phyloP scores from a whole-genome alignment of 2,329 filamentous ascomycete species.

The Penicillium sp. region DNA sequence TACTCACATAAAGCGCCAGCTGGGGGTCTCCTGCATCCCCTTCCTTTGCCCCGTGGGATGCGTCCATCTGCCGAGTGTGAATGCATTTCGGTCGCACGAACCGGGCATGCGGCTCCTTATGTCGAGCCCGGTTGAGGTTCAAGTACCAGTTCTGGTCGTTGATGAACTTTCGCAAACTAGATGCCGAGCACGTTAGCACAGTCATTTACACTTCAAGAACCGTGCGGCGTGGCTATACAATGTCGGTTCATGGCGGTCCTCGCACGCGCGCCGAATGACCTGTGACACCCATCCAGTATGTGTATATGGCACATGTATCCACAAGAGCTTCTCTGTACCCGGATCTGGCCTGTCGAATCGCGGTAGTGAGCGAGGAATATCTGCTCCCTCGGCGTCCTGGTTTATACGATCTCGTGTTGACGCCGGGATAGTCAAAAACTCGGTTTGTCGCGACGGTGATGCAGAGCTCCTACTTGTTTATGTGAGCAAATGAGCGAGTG shows the following conservation, averaged over 20 bases:
- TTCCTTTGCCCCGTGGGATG: slow-evolving; percentile 12
- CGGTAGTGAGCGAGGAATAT: slow-evolving; percentile 29
- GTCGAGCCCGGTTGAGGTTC: slow-evolving; percentile 39
- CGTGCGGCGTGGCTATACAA: slow-evolving; percentile 12
- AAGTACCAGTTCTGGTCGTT: slow-evolving; percentile 40
- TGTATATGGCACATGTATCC: slow-evolving; percentile 39
- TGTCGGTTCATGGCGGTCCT: slow-evolving; percentile 28
- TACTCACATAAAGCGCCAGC: slow-evolving; percentile 34
- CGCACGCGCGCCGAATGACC: slow-evolving; percentile 23
- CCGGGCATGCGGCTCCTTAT: slow-evolving; percentile 43
- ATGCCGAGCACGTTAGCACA: slow-evolving; percentile 13
- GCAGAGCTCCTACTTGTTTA: slow-evolving; percentile 8
- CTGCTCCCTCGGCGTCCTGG: slow-evolving; percentile 21
- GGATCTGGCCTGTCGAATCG: slow-evolving; percentile 37
- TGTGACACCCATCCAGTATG: slow-evolving; percentile 26
- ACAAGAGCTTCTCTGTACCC: slow-evolving; percentile 36
- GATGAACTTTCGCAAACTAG: slow-evolving; percentile 41
- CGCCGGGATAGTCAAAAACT: slow-evolving; percentile 27
- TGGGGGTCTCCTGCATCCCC: slow-evolving; percentile 23
- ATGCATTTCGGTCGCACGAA: slow-evolving; percentile 41
- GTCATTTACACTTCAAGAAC: not conserved
- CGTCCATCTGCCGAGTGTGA: slow-evolving; percentile 31
- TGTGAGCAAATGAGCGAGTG: not conserved
- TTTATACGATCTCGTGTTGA: slow-evolving; percentile 27
- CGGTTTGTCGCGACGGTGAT: slow-evolving; percentile 23